Base-by-base conservation (phyloP, 2,329 filamentous ascomycete genomes). In the Colletotrichum musicola region DNA sequence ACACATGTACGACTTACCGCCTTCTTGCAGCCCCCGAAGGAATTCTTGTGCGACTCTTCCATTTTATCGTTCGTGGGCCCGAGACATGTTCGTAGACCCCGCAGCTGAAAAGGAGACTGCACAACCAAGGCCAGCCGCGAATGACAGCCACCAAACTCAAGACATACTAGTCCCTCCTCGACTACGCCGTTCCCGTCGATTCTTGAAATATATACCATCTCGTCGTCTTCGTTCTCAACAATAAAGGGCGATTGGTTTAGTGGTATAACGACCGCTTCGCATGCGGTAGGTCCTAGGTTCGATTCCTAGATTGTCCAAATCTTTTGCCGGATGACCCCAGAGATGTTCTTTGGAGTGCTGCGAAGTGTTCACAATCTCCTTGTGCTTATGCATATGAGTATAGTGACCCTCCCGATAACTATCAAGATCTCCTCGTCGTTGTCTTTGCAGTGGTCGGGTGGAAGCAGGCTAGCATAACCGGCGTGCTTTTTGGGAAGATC, bases 31-130 rank as follows among this genome's bases (percentile, higher is more conserved):
- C 4, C n/a, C 49, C 38, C 20, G 35, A 25, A 49, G 35, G 44
- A 46, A 46, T 49, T 49, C 49, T 46, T 4, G n/a, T 46, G 25
- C 22, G n/a, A 62, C 38, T n/a, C 16, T 6, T 6, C n/a, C 2
- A 3, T 12, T 7, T 20, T 22, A 18, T 20, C 6, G 46, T 20
- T n/a, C 18, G 22, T 22, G 53, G 47, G 47, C 35, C n/a, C 35
- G 4, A 38, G 13, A 18, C 27, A 53, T 10, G 20, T 18, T n/a
- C 44, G 12, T 22, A 13, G 12, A 6, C 58, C 59, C 59, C 49
- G 59, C 59, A 62, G 59, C 59, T 54, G 59, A 46, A 54, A 35
- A 35, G 49, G 35, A 30, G 20, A 51, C 30, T 2, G 30, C 6
- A 35, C 30, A 35, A 35, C 30, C 30, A 35, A 35, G 30, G 30